Conservation (phyloP, 1,284 basidiomycete genomes). For the Meira miltonrushii region DNA sequence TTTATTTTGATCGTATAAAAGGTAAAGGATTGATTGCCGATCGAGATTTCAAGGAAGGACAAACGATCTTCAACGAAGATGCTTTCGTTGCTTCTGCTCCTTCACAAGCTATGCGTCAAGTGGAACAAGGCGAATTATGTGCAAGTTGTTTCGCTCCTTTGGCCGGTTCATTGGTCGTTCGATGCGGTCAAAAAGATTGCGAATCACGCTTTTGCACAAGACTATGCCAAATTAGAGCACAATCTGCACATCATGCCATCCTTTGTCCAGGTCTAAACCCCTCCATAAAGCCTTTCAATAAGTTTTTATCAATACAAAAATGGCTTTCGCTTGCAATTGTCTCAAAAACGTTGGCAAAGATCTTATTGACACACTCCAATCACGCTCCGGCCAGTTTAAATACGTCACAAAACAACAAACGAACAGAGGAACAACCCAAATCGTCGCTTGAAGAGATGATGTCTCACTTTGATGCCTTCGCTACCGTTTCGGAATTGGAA, state of each 20-base stretch:
- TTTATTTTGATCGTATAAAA: conserved; percentile 66
- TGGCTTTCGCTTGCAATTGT: conserved; percentile 75
- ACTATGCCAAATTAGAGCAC: conserved; percentile 47
- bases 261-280: conserved; percentile 73
- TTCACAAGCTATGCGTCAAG: conserved; percentile 23
- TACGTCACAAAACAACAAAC: conserved; percentile 23
- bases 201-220: conserved; percentile 71
- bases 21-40: conserved; percentile 78
- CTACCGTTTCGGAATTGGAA: conserved; percentile 41
- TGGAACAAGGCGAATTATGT: conserved; percentile 31
- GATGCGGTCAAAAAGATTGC: conserved; percentile 15
- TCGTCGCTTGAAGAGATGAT: conserved; percentile 26
- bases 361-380: conserved; percentile 60
- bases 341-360: conserved; percentile 62
- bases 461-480: conserved; percentile 30
- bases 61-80: conserved; percentile 72
- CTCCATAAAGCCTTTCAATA: conserved; percentile 60
- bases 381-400: conserved; percentile 49
- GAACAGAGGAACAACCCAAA: conserved; percentile 7
- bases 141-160: conserved; percentile 40
- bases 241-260: conserved; percentile 63
- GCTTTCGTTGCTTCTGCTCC: conserved; percentile 53
- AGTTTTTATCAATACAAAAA: conserved; percentile 60
- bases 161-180: conserved; percentile 51
- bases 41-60: conserved; percentile 64